Evolutionary conservation across 192 early-diverging fungal species (phyloP), one percentile per base, ranked within the genome.

Genomic region (Mortierella alpina): DNA sequence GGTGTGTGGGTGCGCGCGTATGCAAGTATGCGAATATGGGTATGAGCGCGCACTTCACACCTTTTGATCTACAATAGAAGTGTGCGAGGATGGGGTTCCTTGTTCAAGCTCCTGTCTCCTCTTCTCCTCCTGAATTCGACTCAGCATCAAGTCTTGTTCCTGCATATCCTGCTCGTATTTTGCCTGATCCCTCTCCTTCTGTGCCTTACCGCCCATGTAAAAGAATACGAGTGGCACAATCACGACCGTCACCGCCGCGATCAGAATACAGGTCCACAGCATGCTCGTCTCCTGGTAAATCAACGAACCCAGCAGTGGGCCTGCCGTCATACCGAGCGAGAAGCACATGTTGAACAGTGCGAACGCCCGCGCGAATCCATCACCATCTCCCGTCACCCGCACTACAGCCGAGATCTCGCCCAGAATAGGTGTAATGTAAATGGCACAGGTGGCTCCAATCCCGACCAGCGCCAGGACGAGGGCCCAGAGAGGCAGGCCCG

Each of bases 311-410:
- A 76, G 41, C 53, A 76, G 51, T 2, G 74, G 61, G 12, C 74
- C 74, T 6, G 42, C 58, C 8, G 64, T 67, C 66, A 69, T 76
- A 2, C 74, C 74, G 31, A 76, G 20, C 1, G 66, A 69, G 61
- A 81, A 87, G 13, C 73, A 76, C 44, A 83, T 80, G 72, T 87
- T 87, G 62, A 85, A 84, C 20, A 84, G 39, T 11, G 83, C 81
- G 71, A 83, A 84, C 7, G 81, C 78, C 14, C 75, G 62, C 20
- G 86, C 86, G 18, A 84, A 75, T 13, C 86, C 86, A 66, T 84
- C 83, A 2, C 71, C 58, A 5, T 69, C 73, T 41, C 78, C 79
- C 23, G 77, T 80, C 6, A 63, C 40, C 8, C 69, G 74, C 13
- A 85, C 83, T 5, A 83, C 82, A 1, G 67, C 65, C 2, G 77